Conservation (phyloP, 2,329 filamentous ascomycete species). For the Alternaria sp. region DNA sequence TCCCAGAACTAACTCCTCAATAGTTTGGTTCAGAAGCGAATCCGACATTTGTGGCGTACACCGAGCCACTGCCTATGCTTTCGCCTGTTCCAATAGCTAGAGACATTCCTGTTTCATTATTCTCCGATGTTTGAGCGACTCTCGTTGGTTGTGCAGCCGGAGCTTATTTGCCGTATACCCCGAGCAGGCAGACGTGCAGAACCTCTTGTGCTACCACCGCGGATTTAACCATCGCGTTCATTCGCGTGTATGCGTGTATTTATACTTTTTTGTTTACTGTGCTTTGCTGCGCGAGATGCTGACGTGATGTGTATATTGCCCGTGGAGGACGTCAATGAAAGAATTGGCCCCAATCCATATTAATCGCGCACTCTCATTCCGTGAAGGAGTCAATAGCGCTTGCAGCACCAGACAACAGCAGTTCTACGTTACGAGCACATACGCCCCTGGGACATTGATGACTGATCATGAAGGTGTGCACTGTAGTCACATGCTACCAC, state of each 20-base stretch:
- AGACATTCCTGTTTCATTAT: slow-evolving; percentile 8
- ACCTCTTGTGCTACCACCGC: background rate
- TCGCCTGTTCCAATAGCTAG: background rate
- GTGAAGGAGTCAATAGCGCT: background rate
- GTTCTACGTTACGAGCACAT: background rate
- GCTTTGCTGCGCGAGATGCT: background rate
- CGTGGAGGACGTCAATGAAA: background rate
- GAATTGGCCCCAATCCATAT: background rate
- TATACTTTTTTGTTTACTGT: background rate
- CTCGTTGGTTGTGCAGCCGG: background rate
- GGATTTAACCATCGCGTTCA: background rate
- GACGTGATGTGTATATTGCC: background rate
- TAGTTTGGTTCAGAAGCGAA: background rate
- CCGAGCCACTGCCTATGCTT: background rate
- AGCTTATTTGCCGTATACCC: background rate
- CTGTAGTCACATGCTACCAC: background rate
- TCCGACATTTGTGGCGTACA: background rate
- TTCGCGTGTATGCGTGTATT: background rate
- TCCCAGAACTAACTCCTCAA: background rate
- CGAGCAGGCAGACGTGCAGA: background rate
- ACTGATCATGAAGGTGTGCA: background rate
- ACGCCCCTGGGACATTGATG: background rate
- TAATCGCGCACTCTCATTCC: background rate
- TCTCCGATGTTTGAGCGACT: slow-evolving; percentile 14
- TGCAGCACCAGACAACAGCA: background rate